phyloP scores from a whole-genome alignment of 2,329 filamentous ascomycete genomes.

The Cercospora sojina region DNA sequence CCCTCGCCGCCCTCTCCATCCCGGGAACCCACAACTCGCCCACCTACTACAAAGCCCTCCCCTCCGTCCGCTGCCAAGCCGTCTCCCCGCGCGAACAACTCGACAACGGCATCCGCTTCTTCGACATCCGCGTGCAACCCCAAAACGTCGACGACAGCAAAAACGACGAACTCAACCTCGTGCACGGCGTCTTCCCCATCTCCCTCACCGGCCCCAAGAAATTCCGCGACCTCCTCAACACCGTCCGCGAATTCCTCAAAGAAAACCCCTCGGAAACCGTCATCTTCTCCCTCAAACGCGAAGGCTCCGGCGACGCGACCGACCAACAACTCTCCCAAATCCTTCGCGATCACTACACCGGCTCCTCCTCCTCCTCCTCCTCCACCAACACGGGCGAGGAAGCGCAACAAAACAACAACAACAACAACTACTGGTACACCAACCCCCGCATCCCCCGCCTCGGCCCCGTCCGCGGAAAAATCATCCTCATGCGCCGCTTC shows the following conservation, averaged over 20 bases:
- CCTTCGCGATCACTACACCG: constrained; percentile 70
- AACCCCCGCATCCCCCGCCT: constrained; percentile 73
- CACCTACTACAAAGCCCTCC: constrained; percentile 78
- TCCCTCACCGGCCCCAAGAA: constrained; percentile 78
- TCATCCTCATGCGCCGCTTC: constrained; percentile 83
- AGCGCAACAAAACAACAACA: too few relatives aligned
- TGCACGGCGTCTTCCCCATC: constrained; percentile 88
- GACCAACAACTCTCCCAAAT: constrained; percentile 77
- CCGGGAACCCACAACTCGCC: constrained; percentile 96
- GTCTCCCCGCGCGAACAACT: constrained; percentile 76
- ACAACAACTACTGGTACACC: too few relatives aligned
- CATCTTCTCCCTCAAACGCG: constrained; percentile 84
- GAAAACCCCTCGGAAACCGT: constrained; percentile 77
- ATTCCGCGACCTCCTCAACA: constrained; percentile 70
- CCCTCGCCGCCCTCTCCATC: constrained; percentile 79
- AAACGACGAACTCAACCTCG: constrained; percentile 69
- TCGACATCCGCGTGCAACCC: constrained; percentile 82
- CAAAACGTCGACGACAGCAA: constrained; percentile 56
- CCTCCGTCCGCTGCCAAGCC: constrained; percentile 90
- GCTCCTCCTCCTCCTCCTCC: too few relatives aligned
- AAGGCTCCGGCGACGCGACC: constrained; percentile 76
- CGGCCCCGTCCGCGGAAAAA: constrained; percentile 74
- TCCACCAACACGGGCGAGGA: too few relatives aligned
- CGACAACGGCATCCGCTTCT: constrained; percentile 85
- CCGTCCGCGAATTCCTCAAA: constrained; percentile 68